Evolutionary conservation across 116 monocot genomes (phyloP).

Genomic region (Zostera marina): DNA sequence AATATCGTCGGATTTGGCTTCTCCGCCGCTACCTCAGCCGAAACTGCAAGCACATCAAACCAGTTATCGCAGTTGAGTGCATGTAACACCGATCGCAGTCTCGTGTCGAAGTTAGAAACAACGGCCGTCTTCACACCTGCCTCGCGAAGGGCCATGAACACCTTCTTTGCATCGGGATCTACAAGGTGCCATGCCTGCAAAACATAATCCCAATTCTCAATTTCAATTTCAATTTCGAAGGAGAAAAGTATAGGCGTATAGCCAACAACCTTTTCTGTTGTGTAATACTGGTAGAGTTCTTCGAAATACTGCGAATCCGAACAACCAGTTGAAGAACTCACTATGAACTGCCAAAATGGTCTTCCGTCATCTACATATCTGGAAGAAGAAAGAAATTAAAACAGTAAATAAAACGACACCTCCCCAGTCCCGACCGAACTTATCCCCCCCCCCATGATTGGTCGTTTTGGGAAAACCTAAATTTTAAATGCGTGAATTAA

Average conservation of each 20-base stretch:
- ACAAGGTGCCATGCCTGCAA: conserved; percentile 79
- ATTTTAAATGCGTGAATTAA: not conserved
- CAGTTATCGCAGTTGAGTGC: conserved; percentile 86
- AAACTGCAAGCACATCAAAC: conserved; percentile 93
- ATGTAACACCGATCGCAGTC: conserved; percentile 65
- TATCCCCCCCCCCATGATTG: no score
- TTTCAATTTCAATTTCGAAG: no score
- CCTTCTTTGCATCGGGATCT: conserved; percentile 80
- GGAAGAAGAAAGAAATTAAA: conserved; percentile 1
- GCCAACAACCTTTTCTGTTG: conserved; percentile 55
- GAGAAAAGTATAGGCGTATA: no score
- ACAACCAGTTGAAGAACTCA: conserved; percentile 84
- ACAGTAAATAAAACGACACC: no score
- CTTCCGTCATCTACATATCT: conserved; percentile 98
- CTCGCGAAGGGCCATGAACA: conserved; percentile 61
- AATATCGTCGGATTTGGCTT: conserved; percentile 98
- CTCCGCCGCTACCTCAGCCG: conserved; percentile 96
- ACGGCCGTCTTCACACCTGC: conserved; percentile 82
- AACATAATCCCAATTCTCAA: not conserved
- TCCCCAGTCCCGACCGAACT: no score
- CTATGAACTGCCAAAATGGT: conserved; percentile 93
- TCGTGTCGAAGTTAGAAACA: conserved; percentile 93
- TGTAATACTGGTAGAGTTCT: conserved; percentile 90
- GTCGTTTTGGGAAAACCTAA: not conserved
- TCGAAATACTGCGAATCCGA: conserved; percentile 82